Evolutionary conservation across 2,329 filamentous ascomycete species (phyloP).

Genomic region (Daldinia sp.): DNA sequence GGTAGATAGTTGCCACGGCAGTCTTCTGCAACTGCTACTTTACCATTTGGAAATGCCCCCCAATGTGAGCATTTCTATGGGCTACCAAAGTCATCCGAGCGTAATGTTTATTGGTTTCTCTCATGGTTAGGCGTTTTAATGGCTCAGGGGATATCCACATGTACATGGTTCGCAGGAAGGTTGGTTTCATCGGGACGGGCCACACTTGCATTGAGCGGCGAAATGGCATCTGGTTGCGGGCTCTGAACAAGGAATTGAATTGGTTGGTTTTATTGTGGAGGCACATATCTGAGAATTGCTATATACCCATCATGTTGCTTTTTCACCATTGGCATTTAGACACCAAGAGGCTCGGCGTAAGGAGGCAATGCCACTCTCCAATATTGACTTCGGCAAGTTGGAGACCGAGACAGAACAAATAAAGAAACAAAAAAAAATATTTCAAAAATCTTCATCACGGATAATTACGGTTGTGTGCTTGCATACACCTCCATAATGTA

Average conservation of each 20-base stretch:
- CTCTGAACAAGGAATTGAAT: slow-evolving; percentile 22
- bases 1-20: slow-evolving; percentile 35
- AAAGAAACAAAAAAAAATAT: slow-evolving; percentile 15
- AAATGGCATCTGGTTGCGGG: slow-evolving; percentile 29
- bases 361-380: slow-evolving; percentile 30
- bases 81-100: slow-evolving; percentile 20
- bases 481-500: not conserved
- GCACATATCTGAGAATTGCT: slow-evolving; percentile 36
- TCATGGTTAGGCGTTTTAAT: slow-evolving; percentile 40
- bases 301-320: slow-evolving; percentile 38
- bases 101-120: slow-evolving; percentile 30
- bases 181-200: slow-evolving; percentile 35
- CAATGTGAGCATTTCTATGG: slow-evolving; percentile 17
- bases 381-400: slow-evolving; percentile 30
- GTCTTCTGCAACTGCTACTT: slow-evolving; percentile 29
- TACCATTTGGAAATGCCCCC: slow-evolving; percentile 31
- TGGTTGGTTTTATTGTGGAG: slow-evolving; percentile 12
- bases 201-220: slow-evolving; percentile 34
- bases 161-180: slow-evolving; percentile 27
- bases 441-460: slow-evolving; percentile 21
- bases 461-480: slow-evolving; percentile 37
- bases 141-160: slow-evolving; percentile 32
- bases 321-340: slow-evolving; percentile 30
- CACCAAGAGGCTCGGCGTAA: slow-evolving; percentile 27
- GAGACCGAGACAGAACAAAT: slow-evolving; percentile 23